Evolutionary conservation across 495 filamentous ascomycete genomes (phyloP), one percentile per base, ranked within the genome.

Genomic region (Penicillium bialowiezense): DNA sequence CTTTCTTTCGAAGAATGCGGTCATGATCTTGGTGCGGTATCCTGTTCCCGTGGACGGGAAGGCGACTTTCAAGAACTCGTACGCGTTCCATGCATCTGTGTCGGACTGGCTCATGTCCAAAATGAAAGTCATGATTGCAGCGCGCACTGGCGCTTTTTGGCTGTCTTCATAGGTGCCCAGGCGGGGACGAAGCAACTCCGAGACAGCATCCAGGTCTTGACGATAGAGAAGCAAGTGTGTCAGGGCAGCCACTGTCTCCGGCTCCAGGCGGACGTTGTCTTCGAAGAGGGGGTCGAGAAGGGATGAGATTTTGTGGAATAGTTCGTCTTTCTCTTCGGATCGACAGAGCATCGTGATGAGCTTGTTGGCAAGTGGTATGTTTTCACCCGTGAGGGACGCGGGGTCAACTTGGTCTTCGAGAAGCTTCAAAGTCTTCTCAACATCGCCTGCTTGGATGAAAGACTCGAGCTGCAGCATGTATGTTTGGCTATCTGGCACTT

Each of bases 401-500:
- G 80, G 68, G 23, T 74, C 70, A 41, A 79, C 75, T 10, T 90
- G 67, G 6, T 79, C 73, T 39, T 81, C 73, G 52, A 89, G 87
- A 21, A 81, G 76, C 2, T 72, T 69, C 13, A 81, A 73, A 10
- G 89, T 85, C 17, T 83, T 84, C 34, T 79, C 71, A 8, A 92
- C 63, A 63, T 96, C 85, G 1, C 77, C 72, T 12, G 83, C 82
- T 42, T 81, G 77, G 4, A 95, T 74, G 6, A 80, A 80, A 49
- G 92, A 90, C 44, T 86, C 78, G 38, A 97, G 74, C 61, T 90
- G 85, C 17, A 95, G 68, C 24, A 90, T 69, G 50, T 80, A 82
- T 0, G 90, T 93, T 47, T 73, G 67, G 4, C 75, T 71, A 62
- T 91, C 73, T 0, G 85, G 81, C 33, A 72, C 48, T 15, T 96